These are phyloP conservation scores for Euphrasia confusa DNA, from an alignment of 257 asterid genomes.

Conservation along the genomic window DNA sequence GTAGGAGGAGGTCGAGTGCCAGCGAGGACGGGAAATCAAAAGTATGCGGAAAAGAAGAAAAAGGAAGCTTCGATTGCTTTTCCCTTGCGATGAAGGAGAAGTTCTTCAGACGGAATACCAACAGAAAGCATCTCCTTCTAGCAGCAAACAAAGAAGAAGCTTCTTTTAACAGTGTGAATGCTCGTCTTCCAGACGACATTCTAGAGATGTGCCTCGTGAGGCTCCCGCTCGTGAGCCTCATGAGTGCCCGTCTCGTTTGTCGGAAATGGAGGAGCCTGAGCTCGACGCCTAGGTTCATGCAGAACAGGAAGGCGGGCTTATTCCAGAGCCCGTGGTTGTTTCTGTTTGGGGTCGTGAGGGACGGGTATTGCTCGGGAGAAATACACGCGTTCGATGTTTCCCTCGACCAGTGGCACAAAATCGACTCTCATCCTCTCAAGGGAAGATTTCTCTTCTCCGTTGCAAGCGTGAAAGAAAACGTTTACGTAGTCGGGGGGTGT, in stretches of 20 bases:
- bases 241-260: slow-evolving; percentile 91
- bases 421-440: slow-evolving; percentile 57
- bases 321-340: slow-evolving; percentile 80
- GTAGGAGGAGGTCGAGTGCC: slow-evolving; percentile 64
- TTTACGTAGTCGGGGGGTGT: slow-evolving; percentile 84
- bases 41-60: slow-evolving; percentile 46
- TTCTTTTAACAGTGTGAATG: slow-evolving; percentile 34
- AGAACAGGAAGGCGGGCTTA: slow-evolving; percentile 61
- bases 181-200: slow-evolving; percentile 78
- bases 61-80: slow-evolving; percentile 64
- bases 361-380: slow-evolving; percentile 83
- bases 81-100: slow-evolving; percentile 62
- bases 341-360: slow-evolving; percentile 74
- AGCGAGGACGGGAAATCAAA: slow-evolving; percentile 56
- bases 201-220: slow-evolving; percentile 87
- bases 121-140: slow-evolving; percentile 33
- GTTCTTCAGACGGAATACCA: slow-evolving; percentile 47
- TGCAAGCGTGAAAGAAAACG: slow-evolving; percentile 55
- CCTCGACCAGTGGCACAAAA: slow-evolving; percentile 70
- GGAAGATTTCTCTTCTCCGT: slow-evolving; percentile 85
- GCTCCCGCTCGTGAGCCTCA: slow-evolving; percentile 66
- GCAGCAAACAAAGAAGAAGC: slow-evolving; percentile 20
- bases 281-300: slow-evolving; percentile 62
- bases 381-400: slow-evolving; percentile 79
- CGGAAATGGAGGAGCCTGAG: slow-evolving; percentile 87